phyloP scores from a whole-genome alignment of 2,329 filamentous ascomycete species.

The Cytospora chrysosperma region DNA sequence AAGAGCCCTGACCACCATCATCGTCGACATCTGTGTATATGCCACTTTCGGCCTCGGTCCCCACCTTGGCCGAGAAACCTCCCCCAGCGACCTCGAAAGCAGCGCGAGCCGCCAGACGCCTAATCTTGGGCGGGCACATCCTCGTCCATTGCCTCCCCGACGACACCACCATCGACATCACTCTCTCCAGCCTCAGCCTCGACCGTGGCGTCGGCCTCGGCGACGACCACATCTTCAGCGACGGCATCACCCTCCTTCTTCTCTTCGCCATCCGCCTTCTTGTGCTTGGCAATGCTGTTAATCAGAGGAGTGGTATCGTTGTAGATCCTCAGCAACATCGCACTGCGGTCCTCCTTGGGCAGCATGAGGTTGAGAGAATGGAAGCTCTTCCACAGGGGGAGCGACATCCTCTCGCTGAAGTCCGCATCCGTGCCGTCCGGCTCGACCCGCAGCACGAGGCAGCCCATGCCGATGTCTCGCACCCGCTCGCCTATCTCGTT shows the following conservation, averaged over 20 bases:
- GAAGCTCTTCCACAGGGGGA: slow-evolving; percentile 92
- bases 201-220: not conserved
- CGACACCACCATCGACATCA: not conserved
- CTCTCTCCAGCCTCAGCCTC: slow-evolving; percentile 2
- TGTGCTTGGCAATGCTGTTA: slow-evolving; percentile 60
- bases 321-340: slow-evolving; percentile 87
- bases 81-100: not conserved
- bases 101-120: not conserved
- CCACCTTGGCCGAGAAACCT: not conserved
- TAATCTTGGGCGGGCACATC: not conserved
- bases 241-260: slow-evolving; percentile 31
- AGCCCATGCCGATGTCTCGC: slow-evolving; percentile 79
- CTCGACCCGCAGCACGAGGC: slow-evolving; percentile 84
- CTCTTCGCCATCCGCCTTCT: slow-evolving; percentile 40
- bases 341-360: slow-evolving; percentile 91
- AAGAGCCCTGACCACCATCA: too few species aligned
- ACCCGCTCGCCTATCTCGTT: slow-evolving; percentile 87
- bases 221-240: not conserved
- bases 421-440: slow-evolving; percentile 62
- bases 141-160: slow-evolving; percentile 8
- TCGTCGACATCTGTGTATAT: not conserved
- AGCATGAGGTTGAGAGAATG: slow-evolving; percentile 95
- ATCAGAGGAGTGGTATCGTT: slow-evolving; percentile 85
- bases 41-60: not conserved
- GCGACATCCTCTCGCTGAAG: slow-evolving; percentile 74